Evolutionary conservation across 177 flowering plant species (phyloP).

Genomic region (Vitis hybrid): DNA sequence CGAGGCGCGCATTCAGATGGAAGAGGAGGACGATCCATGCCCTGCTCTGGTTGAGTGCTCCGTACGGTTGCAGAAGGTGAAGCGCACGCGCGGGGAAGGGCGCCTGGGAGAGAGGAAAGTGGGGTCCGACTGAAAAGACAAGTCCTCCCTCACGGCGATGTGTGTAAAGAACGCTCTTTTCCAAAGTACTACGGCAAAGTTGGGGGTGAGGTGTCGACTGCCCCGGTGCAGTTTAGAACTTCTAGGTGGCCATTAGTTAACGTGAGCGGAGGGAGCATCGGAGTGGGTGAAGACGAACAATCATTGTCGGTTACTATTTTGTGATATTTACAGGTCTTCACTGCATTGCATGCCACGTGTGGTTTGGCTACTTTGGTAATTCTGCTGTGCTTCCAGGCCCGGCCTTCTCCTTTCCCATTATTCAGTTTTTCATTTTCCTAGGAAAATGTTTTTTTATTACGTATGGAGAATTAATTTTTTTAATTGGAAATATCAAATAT

Average conservation of each 20-base stretch:
- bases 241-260: background rate
- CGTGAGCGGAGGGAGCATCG: background rate
- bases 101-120: background rate
- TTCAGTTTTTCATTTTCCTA: background rate
- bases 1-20: too few species aligned
- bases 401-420: too few species aligned
- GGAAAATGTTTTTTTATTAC: too few species aligned
- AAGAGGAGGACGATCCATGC: too few species aligned
- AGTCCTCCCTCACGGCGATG: conserved; percentile 2
- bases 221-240: conserved; percentile 3
- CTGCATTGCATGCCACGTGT: background rate
- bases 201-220: background rate
- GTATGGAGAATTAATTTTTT: too few species aligned
- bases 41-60: too few species aligned
- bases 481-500: too few species aligned
- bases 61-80: too few species aligned
- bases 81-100: too few species aligned
- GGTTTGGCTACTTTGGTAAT: background rate
- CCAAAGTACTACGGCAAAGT: background rate
- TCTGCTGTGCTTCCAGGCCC: background rate
- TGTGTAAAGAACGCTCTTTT: conserved; percentile 1
- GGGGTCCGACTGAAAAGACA: conserved; percentile 9
- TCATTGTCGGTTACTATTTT: conserved; percentile 2
- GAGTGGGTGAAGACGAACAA: background rate
- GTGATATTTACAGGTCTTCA: background rate